These are phyloP conservation scores for Parsonsia alboflavescens DNA, from an alignment of 257 asterid genomes.

Conservation along the genomic window DNA sequence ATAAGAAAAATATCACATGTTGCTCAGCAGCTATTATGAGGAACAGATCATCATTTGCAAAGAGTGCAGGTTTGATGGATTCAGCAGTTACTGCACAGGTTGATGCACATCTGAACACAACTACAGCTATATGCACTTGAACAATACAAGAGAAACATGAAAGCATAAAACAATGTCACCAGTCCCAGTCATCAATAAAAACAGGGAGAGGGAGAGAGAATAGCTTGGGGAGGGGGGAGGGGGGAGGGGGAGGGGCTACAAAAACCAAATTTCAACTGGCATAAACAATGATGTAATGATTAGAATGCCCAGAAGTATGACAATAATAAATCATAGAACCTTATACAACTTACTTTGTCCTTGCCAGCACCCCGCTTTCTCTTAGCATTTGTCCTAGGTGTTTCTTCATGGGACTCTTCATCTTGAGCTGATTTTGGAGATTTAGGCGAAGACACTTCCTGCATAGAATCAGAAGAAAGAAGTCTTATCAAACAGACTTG, in stretches of 20 bases:
- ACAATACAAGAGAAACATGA: background rate
- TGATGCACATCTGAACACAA: background rate
- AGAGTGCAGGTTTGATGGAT: background rate
- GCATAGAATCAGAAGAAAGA: slow-evolving; percentile 19
- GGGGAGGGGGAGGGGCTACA: background rate
- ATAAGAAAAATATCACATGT: too few species aligned
- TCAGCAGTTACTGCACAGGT: background rate
- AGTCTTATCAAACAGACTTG: slow-evolving; percentile 1
- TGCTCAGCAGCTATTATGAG: slow-evolving; percentile 8
- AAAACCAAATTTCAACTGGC: background rate
- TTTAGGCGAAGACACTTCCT: slow-evolving; percentile 45
- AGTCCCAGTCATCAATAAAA: background rate
- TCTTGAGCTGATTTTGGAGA: slow-evolving; percentile 48
- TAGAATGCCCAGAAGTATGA: background rate
- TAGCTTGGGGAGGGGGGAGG: background rate
- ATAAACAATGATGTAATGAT: background rate
- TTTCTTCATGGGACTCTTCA: slow-evolving; percentile 48
- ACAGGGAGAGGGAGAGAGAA: too few species aligned
- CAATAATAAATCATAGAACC: background rate
- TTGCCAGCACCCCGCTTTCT: slow-evolving; percentile 56
- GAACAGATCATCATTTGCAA: background rate
- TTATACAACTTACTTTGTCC: slow-evolving; percentile 39
- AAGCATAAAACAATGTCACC: background rate
- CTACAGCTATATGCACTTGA: background rate
- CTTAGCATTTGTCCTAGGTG: slow-evolving; percentile 44